These are phyloP conservation scores for Colletotrichum graminicola DNA, from an alignment of 2,329 filamentous ascomycete species.

Conservation along the genomic window DNA sequence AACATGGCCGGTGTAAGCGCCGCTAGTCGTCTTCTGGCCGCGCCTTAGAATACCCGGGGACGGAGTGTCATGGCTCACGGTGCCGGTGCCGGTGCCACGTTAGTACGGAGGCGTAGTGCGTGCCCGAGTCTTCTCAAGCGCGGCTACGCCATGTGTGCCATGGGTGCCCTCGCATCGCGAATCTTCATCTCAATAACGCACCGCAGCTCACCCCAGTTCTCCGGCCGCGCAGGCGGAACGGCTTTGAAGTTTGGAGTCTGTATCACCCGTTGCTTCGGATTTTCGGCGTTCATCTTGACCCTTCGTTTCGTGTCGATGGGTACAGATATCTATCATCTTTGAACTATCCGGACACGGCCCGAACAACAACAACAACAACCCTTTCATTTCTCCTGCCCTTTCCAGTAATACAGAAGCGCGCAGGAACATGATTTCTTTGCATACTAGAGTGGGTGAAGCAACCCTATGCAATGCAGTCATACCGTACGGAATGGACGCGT, in stretches of 20 bases:
- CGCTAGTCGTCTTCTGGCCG: slow-evolving; percentile 2
- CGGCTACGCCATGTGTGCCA: not conserved
- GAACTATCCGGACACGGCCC: not conserved
- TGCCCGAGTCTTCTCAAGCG: not conserved
- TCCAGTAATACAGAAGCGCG: slow-evolving; percentile 10
- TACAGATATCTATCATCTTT: not conserved
- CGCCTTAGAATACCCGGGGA: not conserved
- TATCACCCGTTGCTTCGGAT: slow-evolving; percentile 31
- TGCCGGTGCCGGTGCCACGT: not conserved
- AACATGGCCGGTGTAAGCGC: not conserved
- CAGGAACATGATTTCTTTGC: not conserved
- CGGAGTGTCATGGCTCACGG: not conserved
- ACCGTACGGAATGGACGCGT: not conserved
- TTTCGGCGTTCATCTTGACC: not conserved
- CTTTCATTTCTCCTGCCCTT: slow-evolving; percentile 4
- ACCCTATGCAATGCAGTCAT: slow-evolving; percentile 1
- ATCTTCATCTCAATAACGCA: slow-evolving; percentile 22
- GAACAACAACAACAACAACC: too few species aligned
- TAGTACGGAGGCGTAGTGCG: not conserved
- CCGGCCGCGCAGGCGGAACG: slow-evolving; percentile 4
- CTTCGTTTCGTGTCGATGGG: not conserved
- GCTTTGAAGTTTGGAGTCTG: slow-evolving; percentile 33
- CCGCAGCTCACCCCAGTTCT: slow-evolving; percentile 10
- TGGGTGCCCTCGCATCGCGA: slow-evolving; percentile 14
- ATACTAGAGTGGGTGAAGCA: slow-evolving; percentile 23